Base-by-base conservation (phyloP, 2,329 filamentous ascomycete species). In the Diplodia seriata region DNA sequence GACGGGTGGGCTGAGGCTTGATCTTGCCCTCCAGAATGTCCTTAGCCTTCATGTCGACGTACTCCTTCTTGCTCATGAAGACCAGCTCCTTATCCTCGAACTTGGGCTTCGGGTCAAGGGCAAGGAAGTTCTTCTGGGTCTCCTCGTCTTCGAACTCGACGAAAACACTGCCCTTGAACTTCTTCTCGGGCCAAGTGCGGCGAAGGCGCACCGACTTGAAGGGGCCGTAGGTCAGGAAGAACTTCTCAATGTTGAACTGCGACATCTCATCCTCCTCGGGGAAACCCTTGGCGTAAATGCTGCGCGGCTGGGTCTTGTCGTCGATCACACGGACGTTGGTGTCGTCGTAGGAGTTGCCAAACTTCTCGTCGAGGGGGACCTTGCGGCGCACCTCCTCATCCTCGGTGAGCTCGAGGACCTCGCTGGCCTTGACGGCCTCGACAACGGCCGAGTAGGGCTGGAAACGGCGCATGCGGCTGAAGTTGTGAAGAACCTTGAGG, bases 401-500 rank as follows among this genome's bases (percentile, higher is more conserved):
- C 66, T 95, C 92, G 67, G 87, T 85, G 66, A 98, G 80, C 7
- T 91, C 87, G 61, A 99, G 85, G 69, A 89, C 81, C 36, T 86
- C 85, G 82, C 92, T 95, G 26, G 91, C 87, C 79, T 90, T 91
- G 64, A 98, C 87, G 43, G 95, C 94, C 65, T 89, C 88, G 69
- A 97, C 89, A 53, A 99, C 87, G 68, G 91, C 90, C 67, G 87
- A 89, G 83, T 93, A 94, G 51, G 93, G 92, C 81, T 95, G 89
- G 87, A 98, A 99, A 74, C 90, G 91, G 72, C 89, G 90, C 96
- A 99, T 99, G 79, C 96, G 93, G 83, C 94, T 94, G 86, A 99
- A 99, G 63, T 84, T 89, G 84, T 90, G 88, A 72, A 99, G 88
- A 70, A 89, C 86, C 75, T 89, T 89, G 72, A 99, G 84, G 26